A percentile compares a stretch with the other conserved stretches of the same genome.
Evolutionary conservation across 1,284 basidiomycete genomes (phyloP).

Genomic region (Ceratobasidium sp.): DNA sequence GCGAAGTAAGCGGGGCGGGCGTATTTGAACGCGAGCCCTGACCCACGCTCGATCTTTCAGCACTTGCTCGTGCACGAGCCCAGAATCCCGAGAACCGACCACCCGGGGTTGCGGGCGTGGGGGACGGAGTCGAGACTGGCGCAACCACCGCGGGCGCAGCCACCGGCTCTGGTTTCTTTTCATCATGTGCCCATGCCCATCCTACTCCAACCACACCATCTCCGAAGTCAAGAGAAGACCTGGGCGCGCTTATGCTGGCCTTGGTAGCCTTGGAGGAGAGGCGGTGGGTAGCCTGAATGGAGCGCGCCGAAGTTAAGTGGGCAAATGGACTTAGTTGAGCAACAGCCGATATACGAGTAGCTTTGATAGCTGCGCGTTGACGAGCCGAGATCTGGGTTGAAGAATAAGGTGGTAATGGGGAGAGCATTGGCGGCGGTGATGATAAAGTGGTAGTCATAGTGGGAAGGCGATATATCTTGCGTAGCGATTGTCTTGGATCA

Average conservation of each 20-base stretch:
- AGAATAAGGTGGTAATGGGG: constrained; percentile 27
- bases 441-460: constrained; percentile 32
- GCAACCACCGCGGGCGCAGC: not conserved
- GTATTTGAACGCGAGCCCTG: constrained; percentile 36
- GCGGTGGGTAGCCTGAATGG: constrained; percentile 35
- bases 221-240: constrained; percentile 38
- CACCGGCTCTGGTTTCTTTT: constrained; percentile 30
- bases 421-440: constrained; percentile 29
- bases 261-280: constrained; percentile 35
- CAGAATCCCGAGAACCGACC: constrained; percentile 43
- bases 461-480: constrained; percentile 41
- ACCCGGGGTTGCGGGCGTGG: constrained; percentile 7
- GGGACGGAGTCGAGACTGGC: constrained; percentile 18
- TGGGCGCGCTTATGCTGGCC: constrained; percentile 22
- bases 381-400: constrained; percentile 22
- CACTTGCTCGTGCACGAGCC: constrained; percentile 36
- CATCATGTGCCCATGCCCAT: constrained; percentile 43
- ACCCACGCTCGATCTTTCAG: constrained; percentile 17
- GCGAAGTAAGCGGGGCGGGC: constrained; percentile 39
- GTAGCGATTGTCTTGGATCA: constrained; percentile 34
- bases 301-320: constrained; percentile 34
- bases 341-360: constrained; percentile 38
- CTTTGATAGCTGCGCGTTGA: constrained; percentile 39
- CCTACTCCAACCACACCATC: constrained; percentile 37
- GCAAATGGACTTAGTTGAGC: constrained; percentile 40